Percentiles rank a stretch among this genome's conserved stretches.
phyloP scores from a whole-genome alignment of 352 stramenopile genomes.

The Aphanomyces cochlioides region DNA sequence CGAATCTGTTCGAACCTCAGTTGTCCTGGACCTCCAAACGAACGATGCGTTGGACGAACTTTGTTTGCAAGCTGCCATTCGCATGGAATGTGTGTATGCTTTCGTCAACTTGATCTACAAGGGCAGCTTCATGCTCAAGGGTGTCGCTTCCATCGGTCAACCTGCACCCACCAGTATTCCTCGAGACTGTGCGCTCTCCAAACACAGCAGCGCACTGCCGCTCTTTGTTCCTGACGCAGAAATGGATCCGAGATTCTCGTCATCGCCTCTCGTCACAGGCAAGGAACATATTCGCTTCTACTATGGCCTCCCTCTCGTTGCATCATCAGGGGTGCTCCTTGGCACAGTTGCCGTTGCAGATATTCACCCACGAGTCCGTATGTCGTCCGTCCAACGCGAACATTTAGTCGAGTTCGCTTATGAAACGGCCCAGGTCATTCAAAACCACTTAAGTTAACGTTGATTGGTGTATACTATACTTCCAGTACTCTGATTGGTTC shows the following conservation, averaged over 20 bases:
- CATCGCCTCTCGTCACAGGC: conserved; percentile 18
- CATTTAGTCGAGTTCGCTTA: conserved; percentile 23
- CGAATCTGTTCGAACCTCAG: background rate
- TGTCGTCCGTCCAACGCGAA: conserved; percentile 16
- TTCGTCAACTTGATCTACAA: conserved; percentile 30
- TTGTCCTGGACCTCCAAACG: conserved; percentile 18
- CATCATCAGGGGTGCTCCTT: conserved; percentile 18
- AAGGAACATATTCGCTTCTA: conserved; percentile 29
- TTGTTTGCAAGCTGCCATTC: conserved; percentile 12
- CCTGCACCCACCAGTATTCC: conserved; percentile 10
- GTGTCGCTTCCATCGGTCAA: conserved; percentile 1
- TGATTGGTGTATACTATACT: too few relatives aligned
- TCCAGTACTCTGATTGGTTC: too few relatives aligned
- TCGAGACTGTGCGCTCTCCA: conserved; percentile 23
- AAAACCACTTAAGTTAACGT: too few relatives aligned
- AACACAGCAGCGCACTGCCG: conserved; percentile 21
- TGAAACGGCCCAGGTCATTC: conserved; percentile 7
- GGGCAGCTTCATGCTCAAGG: conserved; percentile 28
- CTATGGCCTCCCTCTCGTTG: conserved; percentile 28
- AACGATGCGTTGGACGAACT: conserved; percentile 27
- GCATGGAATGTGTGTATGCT: conserved; percentile 27
- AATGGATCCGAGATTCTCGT: conserved; percentile 20
- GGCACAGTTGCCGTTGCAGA: conserved; percentile 28
- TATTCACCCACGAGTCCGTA: conserved; percentile 18
- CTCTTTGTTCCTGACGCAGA: conserved; percentile 28